Percentiles rank a stretch among this genome's conserved stretches.
Evolutionary conservation across 345 rosid genomes (phyloP).

Genomic region (Carallia pectinifolia): DNA sequence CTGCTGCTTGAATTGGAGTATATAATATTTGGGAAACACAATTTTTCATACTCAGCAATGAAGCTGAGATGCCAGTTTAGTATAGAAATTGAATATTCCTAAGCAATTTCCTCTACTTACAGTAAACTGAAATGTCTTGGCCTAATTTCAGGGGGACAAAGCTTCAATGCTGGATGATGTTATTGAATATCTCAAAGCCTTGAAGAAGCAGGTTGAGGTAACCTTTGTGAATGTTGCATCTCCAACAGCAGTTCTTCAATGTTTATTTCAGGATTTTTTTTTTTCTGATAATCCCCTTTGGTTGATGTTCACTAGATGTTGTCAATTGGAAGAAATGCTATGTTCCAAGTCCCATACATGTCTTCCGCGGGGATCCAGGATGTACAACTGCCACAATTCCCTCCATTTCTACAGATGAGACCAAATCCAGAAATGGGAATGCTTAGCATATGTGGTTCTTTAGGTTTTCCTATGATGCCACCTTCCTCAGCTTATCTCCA

Average conservation of each 20-base stretch:
- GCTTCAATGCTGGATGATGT: constrained; percentile 30
- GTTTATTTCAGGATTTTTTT: neutral
- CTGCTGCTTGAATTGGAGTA: too few species aligned
- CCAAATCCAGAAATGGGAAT: neutral
- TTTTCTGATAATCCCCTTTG: too few species aligned
- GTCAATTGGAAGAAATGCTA: neutral
- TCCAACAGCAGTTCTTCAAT: neutral
- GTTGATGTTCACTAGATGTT: neutral
- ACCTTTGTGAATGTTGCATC: neutral
- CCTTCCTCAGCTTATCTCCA: too few species aligned
- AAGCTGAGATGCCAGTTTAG: too few species aligned
- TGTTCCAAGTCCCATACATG: neutral
- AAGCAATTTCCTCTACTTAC: too few species aligned
- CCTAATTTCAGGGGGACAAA: constrained; percentile 14
- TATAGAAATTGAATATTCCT: too few species aligned
- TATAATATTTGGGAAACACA: too few species aligned
- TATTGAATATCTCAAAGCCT: constrained; percentile 10
- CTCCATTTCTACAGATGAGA: neutral
- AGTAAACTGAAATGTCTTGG: constrained; percentile 11
- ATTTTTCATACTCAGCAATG: too few species aligned
- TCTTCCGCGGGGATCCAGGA: neutral
- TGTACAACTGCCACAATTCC: neutral
- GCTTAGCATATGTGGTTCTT: neutral
- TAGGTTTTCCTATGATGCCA: neutral
- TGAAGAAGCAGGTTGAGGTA: constrained; percentile 24